Percentiles rank a stretch among this genome's conserved stretches.
phyloP scores from a whole-genome alignment of 2,329 filamentous ascomycete species.

The Magnaporthiopsis poae region DNA sequence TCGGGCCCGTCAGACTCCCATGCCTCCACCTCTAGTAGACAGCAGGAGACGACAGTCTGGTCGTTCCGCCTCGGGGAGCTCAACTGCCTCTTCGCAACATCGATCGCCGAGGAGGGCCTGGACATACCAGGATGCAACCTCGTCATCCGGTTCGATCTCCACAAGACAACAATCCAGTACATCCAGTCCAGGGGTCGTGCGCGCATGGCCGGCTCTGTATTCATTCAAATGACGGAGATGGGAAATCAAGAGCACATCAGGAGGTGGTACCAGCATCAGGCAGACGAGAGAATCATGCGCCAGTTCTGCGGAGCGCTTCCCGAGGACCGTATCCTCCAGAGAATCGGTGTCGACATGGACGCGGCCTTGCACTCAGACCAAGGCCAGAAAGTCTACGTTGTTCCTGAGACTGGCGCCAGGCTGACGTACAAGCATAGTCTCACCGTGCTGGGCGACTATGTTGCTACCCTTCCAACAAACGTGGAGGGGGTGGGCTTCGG shows the following conservation, averaged over 20 bases:
- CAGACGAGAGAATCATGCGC: constrained; percentile 56
- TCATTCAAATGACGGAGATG: constrained; percentile 72
- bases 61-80: constrained; percentile 49
- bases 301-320: constrained; percentile 67
- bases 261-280: constrained; percentile 48
- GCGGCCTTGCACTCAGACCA: constrained; percentile 42
- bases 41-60: constrained; percentile 64
- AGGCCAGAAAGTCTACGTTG: constrained; percentile 43
- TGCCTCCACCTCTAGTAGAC: constrained; percentile 26
- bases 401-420: constrained; percentile 61
- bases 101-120: constrained; percentile 57
- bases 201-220: constrained; percentile 65
- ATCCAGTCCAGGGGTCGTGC: constrained; percentile 87
- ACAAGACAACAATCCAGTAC: constrained; percentile 84
- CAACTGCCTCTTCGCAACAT: constrained; percentile 59
- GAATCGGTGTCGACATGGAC: constrained; percentile 45
- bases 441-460: constrained; percentile 61
- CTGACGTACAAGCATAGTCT: constrained; percentile 70
- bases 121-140: constrained; percentile 60
- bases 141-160: constrained; percentile 72
- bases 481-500: constrained; percentile 23
- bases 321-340: constrained; percentile 58
- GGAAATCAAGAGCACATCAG: constrained; percentile 53
- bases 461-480: constrained; percentile 52
- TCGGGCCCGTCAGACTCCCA: constrained; percentile 10